Base-by-base conservation (phyloP, 2,329 filamentous ascomycete genomes). In the Boeremia lycopersici region DNA sequence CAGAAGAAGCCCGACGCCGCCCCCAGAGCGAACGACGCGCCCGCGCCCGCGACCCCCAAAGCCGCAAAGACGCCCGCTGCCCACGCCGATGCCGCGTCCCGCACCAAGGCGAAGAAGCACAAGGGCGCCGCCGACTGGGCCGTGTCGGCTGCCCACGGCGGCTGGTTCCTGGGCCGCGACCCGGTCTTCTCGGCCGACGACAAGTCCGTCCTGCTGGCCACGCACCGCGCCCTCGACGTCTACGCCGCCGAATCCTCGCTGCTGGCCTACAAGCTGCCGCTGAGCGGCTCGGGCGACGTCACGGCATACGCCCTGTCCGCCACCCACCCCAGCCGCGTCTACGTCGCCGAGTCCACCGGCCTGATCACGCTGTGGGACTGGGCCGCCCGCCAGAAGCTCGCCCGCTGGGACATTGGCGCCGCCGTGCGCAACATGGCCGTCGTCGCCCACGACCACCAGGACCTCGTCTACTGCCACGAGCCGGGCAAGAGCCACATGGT, bases 171-270 rank as follows among this genome's bases (percentile, higher is more conserved):
- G 51, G 74, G 81, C 40, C 70, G 82, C 44, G 83, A 87, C 63
- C 82, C 85, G 6, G 66, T 85, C 8, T 82, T 87, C 67, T 82
- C 84, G 2, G 59, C 62, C n/a, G 82, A 87, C 69, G 82, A 84
- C 62, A 79, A 82, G 77, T 83, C 71, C 74, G 73, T 97, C 34
- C 86, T 97, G 53, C 74, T 96, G 51, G 85, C 88, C 29, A 90
- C 91, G 67, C 84, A 87, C 56, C 87, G 85, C 26, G 88, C 88
- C 9, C 80, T 97, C 48, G 89, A 92, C 71, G 83, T 96, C 25
- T 96, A 95, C 75, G 89, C 90, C 1, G 85, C 90, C 28, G 80
- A 85, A 60, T 92, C 91, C 49, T 98, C 95, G 1, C 84, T 96
- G 44, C 84, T 96, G 19, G 81, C 91, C 40, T 87, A 91, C 62